These are phyloP conservation scores for Coelastrella sp. DNA, from an alignment of 139 green algal species.

Conservation along the genomic window DNA sequence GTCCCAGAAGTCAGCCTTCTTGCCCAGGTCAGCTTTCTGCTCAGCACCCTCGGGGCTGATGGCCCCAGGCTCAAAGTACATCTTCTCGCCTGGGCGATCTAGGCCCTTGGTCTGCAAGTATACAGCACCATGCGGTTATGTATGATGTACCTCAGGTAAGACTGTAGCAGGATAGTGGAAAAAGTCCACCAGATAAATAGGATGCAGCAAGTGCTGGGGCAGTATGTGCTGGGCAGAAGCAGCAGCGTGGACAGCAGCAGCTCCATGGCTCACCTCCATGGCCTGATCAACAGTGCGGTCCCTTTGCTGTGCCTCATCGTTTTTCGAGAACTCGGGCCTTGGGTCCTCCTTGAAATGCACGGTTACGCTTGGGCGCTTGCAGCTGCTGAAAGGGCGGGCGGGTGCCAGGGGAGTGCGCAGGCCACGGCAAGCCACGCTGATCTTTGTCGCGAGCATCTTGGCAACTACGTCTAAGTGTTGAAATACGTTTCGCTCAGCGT, in stretches of 20 bases:
- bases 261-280: not conserved
- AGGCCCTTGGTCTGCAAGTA: not conserved
- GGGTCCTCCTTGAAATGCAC: slow-evolving; percentile 19
- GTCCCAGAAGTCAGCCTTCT: slow-evolving; percentile 17
- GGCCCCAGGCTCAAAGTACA: not conserved
- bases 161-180: too few species aligned
- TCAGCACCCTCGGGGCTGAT: slow-evolving; percentile 9
- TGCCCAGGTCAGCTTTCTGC: slow-evolving; percentile 13
- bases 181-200: too few species aligned
- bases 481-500: too few species aligned
- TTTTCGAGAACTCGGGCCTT: not conserved
- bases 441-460: slow-evolving; percentile 3
- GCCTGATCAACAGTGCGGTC: too few species aligned
- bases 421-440: slow-evolving; percentile 9
- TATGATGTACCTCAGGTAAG: too few species aligned
- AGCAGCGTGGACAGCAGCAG: not conserved
- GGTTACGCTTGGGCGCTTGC: not conserved
- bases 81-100: not conserved
- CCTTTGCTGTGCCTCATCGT: not conserved
- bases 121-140: too few species aligned
- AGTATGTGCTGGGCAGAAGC: not conserved
- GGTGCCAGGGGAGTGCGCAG: slow-evolving; percentile 1
- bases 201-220: not conserved
- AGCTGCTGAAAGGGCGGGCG: slow-evolving; percentile 21
- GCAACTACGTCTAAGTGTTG: not conserved